Evolutionary conservation across 345 rosid genomes (phyloP), one percentile per base, ranked within the genome.

Genomic region (Adansonia digitata): DNA sequence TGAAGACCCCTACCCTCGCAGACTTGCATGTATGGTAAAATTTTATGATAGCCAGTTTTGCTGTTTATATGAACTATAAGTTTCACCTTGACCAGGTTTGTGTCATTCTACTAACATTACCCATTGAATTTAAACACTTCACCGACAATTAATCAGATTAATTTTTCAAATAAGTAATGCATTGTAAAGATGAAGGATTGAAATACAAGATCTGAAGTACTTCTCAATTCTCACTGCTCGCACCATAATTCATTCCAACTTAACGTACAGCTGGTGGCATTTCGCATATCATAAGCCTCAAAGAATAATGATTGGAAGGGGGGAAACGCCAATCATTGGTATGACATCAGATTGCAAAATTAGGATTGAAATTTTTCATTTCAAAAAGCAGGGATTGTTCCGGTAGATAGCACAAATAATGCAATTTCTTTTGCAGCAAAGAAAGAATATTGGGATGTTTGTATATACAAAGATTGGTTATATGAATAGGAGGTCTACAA

Each of bases 381-480:
- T 68, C 56, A 27, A 46, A 68, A n/a, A 48, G 34, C 66, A 43
- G 20, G 13, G 56, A 73, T 56, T 17, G 24, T 56, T 34, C 22
- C 2, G 2, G 48, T 11, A 51, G 35, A 60, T 45, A 40, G 60
- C 26, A 35, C 18, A 40, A 8, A 29, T 14, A 34, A n/a, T n/a
- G n/a, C 34, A 10, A 61, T 43, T 15, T 37, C 27, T n/a, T 68
- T 42, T 57, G 64, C 20, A 20, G 6, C 48, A 63, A 61, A 39
- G 10, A 10, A 3, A 12, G 27, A 13, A 7, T 22, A 55, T 10
- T 43, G 34, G 12, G 66, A 56, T 63, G 60, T 55, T 74, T 68
- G 20, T 63, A 61, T 51, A 8, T 43, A 74, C 51, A 60, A 45
- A 68, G 42, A 34, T 31, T 71, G 26, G 71, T 62, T 18, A 61